Evolutionary conservation across 352 stramenopile genomes (phyloP).

Genomic region (Globisporangium recalcitrans): DNA sequence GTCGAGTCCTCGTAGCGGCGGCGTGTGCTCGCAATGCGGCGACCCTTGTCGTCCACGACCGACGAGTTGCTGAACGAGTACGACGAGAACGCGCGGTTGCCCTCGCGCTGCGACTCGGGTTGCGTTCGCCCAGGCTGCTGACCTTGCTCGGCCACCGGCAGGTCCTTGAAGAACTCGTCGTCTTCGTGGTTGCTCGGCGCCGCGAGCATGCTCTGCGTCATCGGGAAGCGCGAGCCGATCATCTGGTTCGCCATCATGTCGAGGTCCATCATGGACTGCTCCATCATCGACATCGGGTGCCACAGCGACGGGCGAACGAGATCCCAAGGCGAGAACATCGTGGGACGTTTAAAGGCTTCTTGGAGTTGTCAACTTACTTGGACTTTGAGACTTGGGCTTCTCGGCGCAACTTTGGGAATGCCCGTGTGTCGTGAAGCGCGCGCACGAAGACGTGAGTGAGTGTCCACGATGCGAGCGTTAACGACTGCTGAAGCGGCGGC

Average conservation of each 20-base stretch:
- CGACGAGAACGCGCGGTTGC: constrained; percentile 46
- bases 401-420: constrained; percentile 1
- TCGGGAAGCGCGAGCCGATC: constrained; percentile 17
- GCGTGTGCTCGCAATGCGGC: constrained; percentile 56
- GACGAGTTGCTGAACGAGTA: constrained; percentile 80
- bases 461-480: constrained; percentile 3
- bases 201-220: constrained; percentile 11
- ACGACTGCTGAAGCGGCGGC: too few species aligned
- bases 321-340: constrained; percentile 7
- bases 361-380: too few species aligned
- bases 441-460: background rate
- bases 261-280: constrained; percentile 81
- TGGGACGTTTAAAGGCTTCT: background rate
- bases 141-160: constrained; percentile 36
- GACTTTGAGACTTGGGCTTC: background rate
- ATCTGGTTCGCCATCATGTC: constrained; percentile 42
- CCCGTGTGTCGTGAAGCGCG: too few species aligned
- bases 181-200: constrained; percentile 4
- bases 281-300: constrained; percentile 76
- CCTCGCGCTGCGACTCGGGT: constrained; percentile 24
- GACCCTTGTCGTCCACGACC: constrained; percentile 62
- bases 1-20: constrained; percentile 82
- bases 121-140: constrained; percentile 17
- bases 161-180: constrained; percentile 81
- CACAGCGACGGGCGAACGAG: constrained; percentile 38